Percentiles rank a stretch among this genome's conserved stretches.
Evolutionary conservation across 306 rosid species (phyloP).

Genomic region (Cicer bijugum): DNA sequence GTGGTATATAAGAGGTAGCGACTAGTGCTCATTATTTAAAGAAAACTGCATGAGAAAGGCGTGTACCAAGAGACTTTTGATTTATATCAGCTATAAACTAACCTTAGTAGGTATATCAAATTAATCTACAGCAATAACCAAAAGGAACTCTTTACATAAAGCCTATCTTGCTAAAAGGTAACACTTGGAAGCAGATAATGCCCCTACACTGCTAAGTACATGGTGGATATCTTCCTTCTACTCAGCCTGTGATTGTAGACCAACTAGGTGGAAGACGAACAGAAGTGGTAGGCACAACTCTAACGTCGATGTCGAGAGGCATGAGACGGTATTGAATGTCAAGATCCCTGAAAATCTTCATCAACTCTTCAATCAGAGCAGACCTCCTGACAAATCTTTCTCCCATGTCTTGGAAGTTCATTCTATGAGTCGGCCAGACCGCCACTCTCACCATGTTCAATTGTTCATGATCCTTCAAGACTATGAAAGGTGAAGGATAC

Average conservation of each 20-base stretch:
- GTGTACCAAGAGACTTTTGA: slow-evolving; percentile 14
- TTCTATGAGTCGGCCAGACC: slow-evolving; percentile 73
- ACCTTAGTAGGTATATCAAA: background rate
- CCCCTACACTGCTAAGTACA: background rate
- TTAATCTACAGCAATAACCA: slow-evolving; percentile 12
- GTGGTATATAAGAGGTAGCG: background rate
- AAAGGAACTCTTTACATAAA: slow-evolving; percentile 32
- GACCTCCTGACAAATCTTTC: slow-evolving; percentile 75
- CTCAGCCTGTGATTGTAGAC: slow-evolving; percentile 52
- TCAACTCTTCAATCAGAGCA: slow-evolving; percentile 72
- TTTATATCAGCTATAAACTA: slow-evolving; percentile 40
- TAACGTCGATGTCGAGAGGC: slow-evolving; percentile 69
- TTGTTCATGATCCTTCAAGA: slow-evolving; percentile 64
- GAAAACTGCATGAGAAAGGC: slow-evolving; percentile 29
- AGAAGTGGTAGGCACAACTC: slow-evolving; percentile 63
- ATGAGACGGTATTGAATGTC: slow-evolving; percentile 77
- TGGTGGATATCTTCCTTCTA: slow-evolving; percentile 15
- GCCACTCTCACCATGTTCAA: slow-evolving; percentile 63
- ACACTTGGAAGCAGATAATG: slow-evolving; percentile 31
- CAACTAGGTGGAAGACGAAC: slow-evolving; percentile 60
- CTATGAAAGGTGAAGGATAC: slow-evolving; percentile 67
- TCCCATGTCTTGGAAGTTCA: slow-evolving; percentile 87
- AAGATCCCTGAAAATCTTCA: slow-evolving; percentile 69
- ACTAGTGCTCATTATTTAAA: background rate
- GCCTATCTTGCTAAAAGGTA: slow-evolving; percentile 39